Evolutionary conservation across 2,329 filamentous ascomycete species (phyloP), one percentile per base, ranked within the genome.

Genomic region (Botrytis galanthina): DNA sequence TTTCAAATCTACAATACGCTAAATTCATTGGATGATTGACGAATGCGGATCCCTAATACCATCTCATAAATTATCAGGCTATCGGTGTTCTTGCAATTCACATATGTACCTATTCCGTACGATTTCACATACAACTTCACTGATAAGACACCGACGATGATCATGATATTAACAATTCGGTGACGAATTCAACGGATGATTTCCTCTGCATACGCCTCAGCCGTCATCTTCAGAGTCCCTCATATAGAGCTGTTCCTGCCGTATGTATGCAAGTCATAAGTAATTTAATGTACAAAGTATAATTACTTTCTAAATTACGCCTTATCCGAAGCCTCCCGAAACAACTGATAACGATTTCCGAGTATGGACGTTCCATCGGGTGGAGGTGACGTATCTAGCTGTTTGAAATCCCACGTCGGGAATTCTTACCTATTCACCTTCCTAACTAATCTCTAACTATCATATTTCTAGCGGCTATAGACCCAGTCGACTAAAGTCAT

Each of bases 151-250:
- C 59, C 59, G 59, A 61, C 22, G 4, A 61, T 37, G 35, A n/a
- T 61, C 35, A 61, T 39, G 22, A 61, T 35, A n/a, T 16, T 37
- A 18, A n/a, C 22, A 12, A 61, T 16, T 16, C 22, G 59, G 35
- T 37, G 35, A 61, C 35, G 35, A 61, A 39, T 39, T 14, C 10
- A 26, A 26, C 59, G 59, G 59, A n/a, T 37, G 62, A 66, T 66
- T 66, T 48, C 20, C 62, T 48, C 62, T 67, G 29, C 44, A 51
- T 46, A 67, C 44, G 29, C 32, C 44, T 67, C 63, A 67, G 26
- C 63, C 63, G 63, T 44, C 37, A 6, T 42, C 8, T 46, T 46
- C 18, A 35, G 29, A 26, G 18, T 6, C 29, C 9, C 8, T 48
- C 2, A n/a, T 20, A 46, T 66, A 46, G 3, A 12, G 26, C 26